Evolutionary conservation across 345 rosid species (phyloP).

Genomic region (Firmiana major): DNA sequence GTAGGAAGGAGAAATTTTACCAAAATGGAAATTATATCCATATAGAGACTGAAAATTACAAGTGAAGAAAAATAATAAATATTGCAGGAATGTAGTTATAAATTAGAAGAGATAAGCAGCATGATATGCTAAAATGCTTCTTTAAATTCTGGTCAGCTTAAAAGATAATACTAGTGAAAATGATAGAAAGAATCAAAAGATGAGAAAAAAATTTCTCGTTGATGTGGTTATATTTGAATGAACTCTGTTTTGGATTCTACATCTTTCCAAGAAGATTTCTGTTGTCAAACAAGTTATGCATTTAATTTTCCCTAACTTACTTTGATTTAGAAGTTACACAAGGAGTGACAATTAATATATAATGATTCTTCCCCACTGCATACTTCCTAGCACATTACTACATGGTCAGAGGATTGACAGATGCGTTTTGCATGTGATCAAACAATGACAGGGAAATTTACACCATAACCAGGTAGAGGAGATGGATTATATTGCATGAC

Average conservation of each 20-base stretch:
- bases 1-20: neutral
- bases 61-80: neutral
- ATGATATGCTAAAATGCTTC: neutral
- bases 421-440: neutral
- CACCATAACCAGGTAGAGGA: neutral
- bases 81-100: neutral
- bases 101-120: neutral
- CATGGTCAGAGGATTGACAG: neutral
- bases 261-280: neutral
- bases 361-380: neutral
- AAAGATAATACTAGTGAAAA: neutral
- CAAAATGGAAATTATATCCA: neutral
- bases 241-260: neutral
- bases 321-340: neutral
- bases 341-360: neutral
- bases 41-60: neutral
- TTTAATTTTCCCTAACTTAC: neutral
- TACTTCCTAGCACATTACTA: neutral
- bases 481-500: neutral
- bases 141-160: neutral
- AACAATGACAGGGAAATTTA: neutral
- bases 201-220: neutral
- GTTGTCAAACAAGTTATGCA: neutral
- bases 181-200: neutral
- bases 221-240: neutral